phyloP scores from a whole-genome alignment of 495 filamentous ascomycete genomes.

The Xylaria telfairii region DNA sequence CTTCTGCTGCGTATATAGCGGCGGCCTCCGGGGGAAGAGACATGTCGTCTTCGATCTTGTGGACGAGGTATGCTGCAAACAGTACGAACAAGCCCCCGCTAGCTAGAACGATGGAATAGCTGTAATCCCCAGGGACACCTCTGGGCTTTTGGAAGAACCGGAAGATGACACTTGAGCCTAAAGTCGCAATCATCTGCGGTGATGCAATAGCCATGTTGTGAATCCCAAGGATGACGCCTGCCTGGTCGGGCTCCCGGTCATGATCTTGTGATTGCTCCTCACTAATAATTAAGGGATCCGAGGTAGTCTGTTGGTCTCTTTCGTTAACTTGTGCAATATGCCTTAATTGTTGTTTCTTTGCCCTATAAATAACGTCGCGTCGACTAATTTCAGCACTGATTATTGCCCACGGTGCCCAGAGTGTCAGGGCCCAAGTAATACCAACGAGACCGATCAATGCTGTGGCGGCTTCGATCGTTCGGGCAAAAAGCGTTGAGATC shows the following conservation, averaged over 20 bases:
- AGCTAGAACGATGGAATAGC: slow-evolving; percentile 82
- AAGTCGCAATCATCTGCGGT: slow-evolving; percentile 85
- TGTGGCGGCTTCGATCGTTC: slow-evolving; percentile 67
- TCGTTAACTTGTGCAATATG: slow-evolving; percentile 27
- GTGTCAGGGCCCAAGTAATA: slow-evolving; percentile 85
- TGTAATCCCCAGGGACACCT: slow-evolving; percentile 80
- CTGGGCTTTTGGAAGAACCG: slow-evolving; percentile 80
- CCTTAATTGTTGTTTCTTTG: slow-evolving; percentile 49
- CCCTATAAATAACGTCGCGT: slow-evolving; percentile 71
- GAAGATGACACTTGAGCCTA: slow-evolving; percentile 83
- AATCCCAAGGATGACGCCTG: slow-evolving; percentile 86
- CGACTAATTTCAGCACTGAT: slow-evolving; percentile 86
- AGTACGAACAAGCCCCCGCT: slow-evolving; percentile 80
- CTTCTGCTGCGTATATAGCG: slow-evolving; percentile 45
- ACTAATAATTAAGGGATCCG: slow-evolving; percentile 30
- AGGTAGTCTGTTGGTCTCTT: slow-evolving; percentile 2
- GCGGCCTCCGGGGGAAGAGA: slow-evolving; percentile 38
- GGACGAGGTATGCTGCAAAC: slow-evolving; percentile 72
- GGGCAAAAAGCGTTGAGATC: slow-evolving; percentile 81
- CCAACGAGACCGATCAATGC: slow-evolving; percentile 79
- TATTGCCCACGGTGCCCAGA: slow-evolving; percentile 92
- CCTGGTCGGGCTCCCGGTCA: slow-evolving; percentile 69
- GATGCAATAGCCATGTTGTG: slow-evolving; percentile 91
- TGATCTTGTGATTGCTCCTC: slow-evolving; percentile 41
- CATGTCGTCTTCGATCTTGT: slow-evolving; percentile 53